A percentile compares a stretch with the other conserved stretches of the same genome.
Conservation (phyloP, 179 eudicot species). For the Camellia oleifera region DNA sequence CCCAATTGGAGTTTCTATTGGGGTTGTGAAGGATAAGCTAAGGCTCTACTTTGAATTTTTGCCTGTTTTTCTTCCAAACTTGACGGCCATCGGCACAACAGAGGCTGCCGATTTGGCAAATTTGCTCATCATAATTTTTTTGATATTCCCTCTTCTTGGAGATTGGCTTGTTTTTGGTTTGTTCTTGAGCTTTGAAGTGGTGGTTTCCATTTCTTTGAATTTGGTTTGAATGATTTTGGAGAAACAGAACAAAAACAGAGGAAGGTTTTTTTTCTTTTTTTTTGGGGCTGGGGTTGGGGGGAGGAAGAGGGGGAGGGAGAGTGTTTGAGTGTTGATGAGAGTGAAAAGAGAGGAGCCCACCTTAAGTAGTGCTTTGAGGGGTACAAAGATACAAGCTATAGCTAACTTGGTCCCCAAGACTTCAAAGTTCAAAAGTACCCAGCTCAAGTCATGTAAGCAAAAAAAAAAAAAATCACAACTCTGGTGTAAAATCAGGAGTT, state of each 20-base stretch:
- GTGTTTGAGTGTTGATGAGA: too few relatives aligned
- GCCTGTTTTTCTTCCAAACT: neutral
- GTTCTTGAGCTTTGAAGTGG: neutral
- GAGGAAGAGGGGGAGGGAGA: too few relatives aligned
- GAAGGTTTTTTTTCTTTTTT: too few relatives aligned
- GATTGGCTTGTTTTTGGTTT: neutral
- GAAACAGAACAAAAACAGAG: neutral
- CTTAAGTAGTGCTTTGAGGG: too few relatives aligned
- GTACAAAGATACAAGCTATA: too few relatives aligned
- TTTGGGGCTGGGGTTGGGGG: too few relatives aligned
- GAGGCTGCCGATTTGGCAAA: neutral
- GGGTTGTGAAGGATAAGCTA: constrained; percentile 5
- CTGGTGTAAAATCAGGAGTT: too few relatives aligned
- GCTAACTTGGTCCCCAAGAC: too few relatives aligned
- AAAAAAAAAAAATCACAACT: too few relatives aligned
- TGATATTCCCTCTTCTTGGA: constrained; percentile 14
- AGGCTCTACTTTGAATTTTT: neutral
- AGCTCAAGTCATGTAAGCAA: too few relatives aligned
- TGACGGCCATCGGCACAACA: neutral
- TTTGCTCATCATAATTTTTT: neutral
- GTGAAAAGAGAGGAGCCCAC: too few relatives aligned
- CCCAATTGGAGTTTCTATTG: neutral
- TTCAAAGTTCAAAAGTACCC: too few relatives aligned
- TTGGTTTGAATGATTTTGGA: neutral
- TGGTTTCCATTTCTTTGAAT: constrained; percentile 14